A percentile compares a stretch with the other conserved stretches of the same genome.
phyloP scores from a whole-genome alignment of 2,329 filamentous ascomycete species.

The Hypoxylon rubiginosum region DNA sequence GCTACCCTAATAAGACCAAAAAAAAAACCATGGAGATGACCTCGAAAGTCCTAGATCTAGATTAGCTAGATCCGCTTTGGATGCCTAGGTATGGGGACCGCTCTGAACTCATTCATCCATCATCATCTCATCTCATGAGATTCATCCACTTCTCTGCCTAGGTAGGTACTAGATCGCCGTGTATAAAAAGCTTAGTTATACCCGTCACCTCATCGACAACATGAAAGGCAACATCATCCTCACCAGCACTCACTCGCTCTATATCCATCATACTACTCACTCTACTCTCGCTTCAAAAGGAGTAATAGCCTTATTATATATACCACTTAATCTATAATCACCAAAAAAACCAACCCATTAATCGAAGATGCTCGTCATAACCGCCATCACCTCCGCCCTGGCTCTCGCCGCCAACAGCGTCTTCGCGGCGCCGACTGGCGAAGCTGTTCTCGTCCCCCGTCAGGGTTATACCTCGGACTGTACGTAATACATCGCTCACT shows the following conservation, averaged over 20 bases:
- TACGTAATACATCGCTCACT: slow-evolving; percentile 19
- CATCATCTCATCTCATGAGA: slow-evolving; percentile 28
- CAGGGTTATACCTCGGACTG: slow-evolving; percentile 44
- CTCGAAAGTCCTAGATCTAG: slow-evolving; percentile 20
- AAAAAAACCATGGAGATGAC: neutral
- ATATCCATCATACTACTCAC: neutral
- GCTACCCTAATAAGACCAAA: neutral
- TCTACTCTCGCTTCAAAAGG: slow-evolving; percentile 1
- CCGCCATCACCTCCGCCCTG: slow-evolving; percentile 32
- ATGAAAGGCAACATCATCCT: slow-evolving; percentile 25
- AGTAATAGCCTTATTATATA: neutral
- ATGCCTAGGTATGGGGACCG: neutral
- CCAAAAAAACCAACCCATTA: slow-evolving; percentile 15
- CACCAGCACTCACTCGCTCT: slow-evolving; percentile 9
- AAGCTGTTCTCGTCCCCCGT: slow-evolving; percentile 35
- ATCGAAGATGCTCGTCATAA: slow-evolving; percentile 43
- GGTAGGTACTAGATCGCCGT: neutral
- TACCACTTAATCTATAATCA: slow-evolving; percentile 8
- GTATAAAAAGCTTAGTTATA: slow-evolving; percentile 23
- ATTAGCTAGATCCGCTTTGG: slow-evolving; percentile 3
- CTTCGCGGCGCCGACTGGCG: slow-evolving; percentile 37
- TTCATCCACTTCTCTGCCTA: neutral
- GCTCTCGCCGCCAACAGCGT: slow-evolving; percentile 36
- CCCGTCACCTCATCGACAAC: slow-evolving; percentile 29
- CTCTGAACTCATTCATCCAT: neutral